Base-by-base conservation (phyloP, 148 eudicot species). In the Rhododendron molle region DNA sequence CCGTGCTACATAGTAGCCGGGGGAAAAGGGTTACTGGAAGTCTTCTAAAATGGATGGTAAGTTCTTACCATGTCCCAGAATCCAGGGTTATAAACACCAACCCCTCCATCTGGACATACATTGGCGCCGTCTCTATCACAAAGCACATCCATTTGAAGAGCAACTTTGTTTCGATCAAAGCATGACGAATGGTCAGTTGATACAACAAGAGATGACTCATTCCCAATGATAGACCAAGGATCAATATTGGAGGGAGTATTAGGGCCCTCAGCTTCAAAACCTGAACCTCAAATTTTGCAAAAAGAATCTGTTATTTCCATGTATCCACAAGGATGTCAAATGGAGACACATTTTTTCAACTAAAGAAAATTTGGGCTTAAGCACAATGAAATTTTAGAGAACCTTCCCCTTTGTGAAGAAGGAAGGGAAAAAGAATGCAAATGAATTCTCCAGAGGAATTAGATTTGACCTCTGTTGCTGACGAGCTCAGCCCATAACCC, bases 401-500 rank as follows among this genome's bases (percentile, higher is more conserved):
- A 71, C 76, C 38, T 20, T 60, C 49, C 28, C 73, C 46, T 36
- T 58, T 38, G 72, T 47, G 12, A 34, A 81, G 12, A 15, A 56
- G 40, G 46, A 36, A 7, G 10, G 14, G 14, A 7, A 82, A 65
- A 82, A 44, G 76, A 82, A 82, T 38, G 76, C 20, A 62, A 67
- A 67, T 67, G 56, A 69, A 67, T 67, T 67, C 16, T n/a, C 32
- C 28, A 8, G 32, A 83, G 65, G 80, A 58, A 36, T 71, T 32
- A 60, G 49, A 73, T 54, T 56, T 30, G 56, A 95, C 99, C 99
- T 95, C 98, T 91, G 83, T 96, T 96, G 86, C 88, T 89, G 85
- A 96, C 97, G 69, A 96, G 96, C 91, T 96, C 99, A 54, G 97
- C 94, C 99, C 99, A 96, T 80, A 96, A 89, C 73, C 99, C 99